phyloP scores from a whole-genome alignment of 305 asterid genomes.

The Andrographis paniculata region DNA sequence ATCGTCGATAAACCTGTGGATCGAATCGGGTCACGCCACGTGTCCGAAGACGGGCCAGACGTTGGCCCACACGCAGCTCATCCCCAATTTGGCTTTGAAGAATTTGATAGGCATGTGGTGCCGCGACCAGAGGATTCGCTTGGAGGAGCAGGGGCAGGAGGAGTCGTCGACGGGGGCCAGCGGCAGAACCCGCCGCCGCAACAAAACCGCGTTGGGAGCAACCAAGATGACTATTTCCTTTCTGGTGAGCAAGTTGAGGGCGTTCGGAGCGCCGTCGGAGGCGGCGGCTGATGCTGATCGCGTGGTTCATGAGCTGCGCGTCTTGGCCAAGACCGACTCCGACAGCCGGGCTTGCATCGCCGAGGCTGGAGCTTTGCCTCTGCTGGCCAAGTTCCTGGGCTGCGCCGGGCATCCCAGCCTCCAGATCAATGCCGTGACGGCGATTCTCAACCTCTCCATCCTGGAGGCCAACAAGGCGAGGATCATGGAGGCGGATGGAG shows the following conservation, averaged over 20 bases:
- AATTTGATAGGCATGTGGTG: constrained; percentile 87
- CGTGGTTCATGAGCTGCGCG: constrained; percentile 79
- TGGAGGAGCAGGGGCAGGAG: too few relatives aligned
- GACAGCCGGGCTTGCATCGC: constrained; percentile 76
- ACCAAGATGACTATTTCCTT: constrained; percentile 84
- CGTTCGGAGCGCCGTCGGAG: constrained; percentile 26
- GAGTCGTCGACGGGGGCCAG: constrained; percentile 37
- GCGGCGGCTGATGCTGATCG: constrained; percentile 49
- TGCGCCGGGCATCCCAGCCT: constrained; percentile 62
- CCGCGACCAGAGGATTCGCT: constrained; percentile 77
- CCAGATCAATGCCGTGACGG: constrained; percentile 80
- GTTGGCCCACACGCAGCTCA: constrained; percentile 57
- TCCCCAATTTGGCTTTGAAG: constrained; percentile 63
- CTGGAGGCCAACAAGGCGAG: constrained; percentile 74
- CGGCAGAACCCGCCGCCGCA: constrained; percentile 37
- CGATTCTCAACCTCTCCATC: constrained; percentile 80
- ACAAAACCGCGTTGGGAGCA: constrained; percentile 78
- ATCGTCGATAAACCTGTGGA: constrained; percentile 58
- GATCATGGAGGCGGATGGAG: constrained; percentile 80
- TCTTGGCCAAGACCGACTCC: constrained; percentile 72
- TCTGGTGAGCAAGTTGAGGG: constrained; percentile 47
- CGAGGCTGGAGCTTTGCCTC: constrained; percentile 74
- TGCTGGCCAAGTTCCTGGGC: constrained; percentile 48
- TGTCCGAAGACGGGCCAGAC: constrained; percentile 92
- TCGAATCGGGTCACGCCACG: constrained; percentile 87